Base-by-base conservation (phyloP, 495 filamentous ascomycete species). In the Pseudevernia furfuracea region DNA sequence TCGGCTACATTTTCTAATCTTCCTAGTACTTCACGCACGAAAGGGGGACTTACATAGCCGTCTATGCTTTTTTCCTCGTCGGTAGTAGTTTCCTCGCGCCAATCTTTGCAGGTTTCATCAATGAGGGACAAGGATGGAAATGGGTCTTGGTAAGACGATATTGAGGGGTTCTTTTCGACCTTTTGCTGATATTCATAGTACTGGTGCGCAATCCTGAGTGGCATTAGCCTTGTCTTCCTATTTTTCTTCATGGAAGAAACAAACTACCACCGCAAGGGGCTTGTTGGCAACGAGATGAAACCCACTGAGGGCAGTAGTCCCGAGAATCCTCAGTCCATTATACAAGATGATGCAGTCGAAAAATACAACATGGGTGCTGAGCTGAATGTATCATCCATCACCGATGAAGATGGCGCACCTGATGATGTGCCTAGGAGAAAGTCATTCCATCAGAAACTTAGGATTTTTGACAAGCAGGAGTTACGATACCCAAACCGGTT, bases 191-290 rank as follows among this genome's bases (percentile, higher is more conserved):
- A 0, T 0, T 38, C 23, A 8, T 52, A 71, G 61, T 87, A 85
- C 71, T 85, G 82, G 79, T 82, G 82, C 39, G 83, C 84, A 11
- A 85, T 88, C 37, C 86, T 88, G 68, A 73, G 77, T 60, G 86
- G 70, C 1, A 75, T 77, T 30, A 78, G 75, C 1, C 80, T 82
- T 58, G 70, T 84, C 8, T 85, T 87, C 65, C 76, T 87, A 0
- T 86, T 86, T 74, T 84, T 87, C 73, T 84, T 86, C 72, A 84
- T 86, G 81, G 86, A 88, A 72, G 86, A 89, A 71, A 88, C 85
- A 2, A 87, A 85, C 70, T 88, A 82, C 67, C 75, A 79, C 56
- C 82, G 81, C 17, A 62, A 71, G 30, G 12, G 0, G 12, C 10
- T 28, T 48, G 11, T 28, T 53, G 36, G 17, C 28, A 19, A 55